Conservation (phyloP, 768 basidiomycete species). For the Boletus rubescentipes region DNA sequence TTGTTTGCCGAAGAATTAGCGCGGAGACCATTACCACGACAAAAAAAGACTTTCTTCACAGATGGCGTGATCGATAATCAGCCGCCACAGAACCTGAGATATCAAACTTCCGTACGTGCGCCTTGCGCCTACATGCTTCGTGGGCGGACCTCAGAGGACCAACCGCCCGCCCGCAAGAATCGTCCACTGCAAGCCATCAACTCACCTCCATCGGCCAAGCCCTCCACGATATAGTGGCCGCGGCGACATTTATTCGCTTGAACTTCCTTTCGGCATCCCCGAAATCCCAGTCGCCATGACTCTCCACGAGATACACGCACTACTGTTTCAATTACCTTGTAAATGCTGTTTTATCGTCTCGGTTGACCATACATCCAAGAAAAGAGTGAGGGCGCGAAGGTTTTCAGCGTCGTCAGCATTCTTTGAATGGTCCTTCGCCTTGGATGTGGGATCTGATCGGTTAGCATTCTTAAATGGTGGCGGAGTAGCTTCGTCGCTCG, state of each 20-base stretch:
- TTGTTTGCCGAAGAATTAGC: too few species aligned
- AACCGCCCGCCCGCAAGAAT: background rate
- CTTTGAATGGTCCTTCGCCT: too few species aligned
- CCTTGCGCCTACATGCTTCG: background rate
- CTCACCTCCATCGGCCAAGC: background rate
- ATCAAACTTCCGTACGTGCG: background rate
- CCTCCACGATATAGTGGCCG: background rate
- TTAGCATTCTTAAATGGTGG: too few species aligned
- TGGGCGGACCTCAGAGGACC: background rate
- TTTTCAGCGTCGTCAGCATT: too few species aligned
- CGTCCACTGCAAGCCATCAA: background rate
- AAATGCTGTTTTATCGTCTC: too few species aligned
- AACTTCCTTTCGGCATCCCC: background rate
- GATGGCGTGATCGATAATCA: background rate
- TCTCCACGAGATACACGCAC: slow-evolving; percentile 8
- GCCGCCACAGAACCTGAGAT: background rate
- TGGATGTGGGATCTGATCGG: too few species aligned
- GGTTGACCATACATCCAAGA: too few species aligned
- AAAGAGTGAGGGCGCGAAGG: too few species aligned
- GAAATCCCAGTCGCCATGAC: slow-evolving; percentile 2
- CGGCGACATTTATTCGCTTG: background rate
- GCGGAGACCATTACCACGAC: too few species aligned
- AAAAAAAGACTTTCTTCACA: too few species aligned
- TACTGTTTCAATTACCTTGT: too few species aligned
- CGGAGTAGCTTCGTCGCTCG: too few species aligned